Evolutionary conservation across 371 early-diverging fungal species (phyloP).

Genomic region (Rhizopus stolonifer): DNA sequence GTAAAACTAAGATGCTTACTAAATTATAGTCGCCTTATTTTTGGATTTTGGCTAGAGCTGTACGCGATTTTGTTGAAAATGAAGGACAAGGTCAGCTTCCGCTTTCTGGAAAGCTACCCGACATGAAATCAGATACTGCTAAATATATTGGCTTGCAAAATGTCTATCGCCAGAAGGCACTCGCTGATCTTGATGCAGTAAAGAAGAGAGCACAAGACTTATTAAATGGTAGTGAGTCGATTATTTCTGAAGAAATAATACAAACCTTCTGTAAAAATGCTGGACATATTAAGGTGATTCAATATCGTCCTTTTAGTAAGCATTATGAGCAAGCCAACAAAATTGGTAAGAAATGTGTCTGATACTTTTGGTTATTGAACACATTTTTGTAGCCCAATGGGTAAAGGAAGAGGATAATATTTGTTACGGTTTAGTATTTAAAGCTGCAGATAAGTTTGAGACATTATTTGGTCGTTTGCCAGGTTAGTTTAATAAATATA

Average conservation of each 20-base stretch:
- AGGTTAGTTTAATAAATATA: constrained; percentile 24
- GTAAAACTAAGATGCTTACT: neutral
- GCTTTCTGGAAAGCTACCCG: constrained; percentile 84
- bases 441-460: constrained; percentile 74
- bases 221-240: constrained; percentile 46
- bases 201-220: constrained; percentile 49
- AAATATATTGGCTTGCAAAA: constrained; percentile 82
- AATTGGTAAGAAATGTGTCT: constrained; percentile 40
- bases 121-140: constrained; percentile 94
- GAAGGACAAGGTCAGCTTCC: constrained; percentile 80
- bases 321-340: constrained; percentile 53
- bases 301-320: constrained; percentile 60
- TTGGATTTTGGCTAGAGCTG: constrained; percentile 83
- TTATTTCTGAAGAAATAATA: constrained; percentile 69
- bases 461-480: constrained; percentile 55
- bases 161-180: constrained; percentile 84
- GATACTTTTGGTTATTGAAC: neutral
- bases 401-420: constrained; percentile 61
- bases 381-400: constrained; percentile 41
- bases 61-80: constrained; percentile 75
- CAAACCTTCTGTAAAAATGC: constrained; percentile 87
- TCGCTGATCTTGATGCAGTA: constrained; percentile 66
- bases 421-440: constrained; percentile 66
- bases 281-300: constrained; percentile 61
- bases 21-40: constrained; percentile 69